These are phyloP conservation scores for Colletotrichum caudatum DNA, from an alignment of 2,329 filamentous ascomycete genomes.

Conservation along the genomic window DNA sequence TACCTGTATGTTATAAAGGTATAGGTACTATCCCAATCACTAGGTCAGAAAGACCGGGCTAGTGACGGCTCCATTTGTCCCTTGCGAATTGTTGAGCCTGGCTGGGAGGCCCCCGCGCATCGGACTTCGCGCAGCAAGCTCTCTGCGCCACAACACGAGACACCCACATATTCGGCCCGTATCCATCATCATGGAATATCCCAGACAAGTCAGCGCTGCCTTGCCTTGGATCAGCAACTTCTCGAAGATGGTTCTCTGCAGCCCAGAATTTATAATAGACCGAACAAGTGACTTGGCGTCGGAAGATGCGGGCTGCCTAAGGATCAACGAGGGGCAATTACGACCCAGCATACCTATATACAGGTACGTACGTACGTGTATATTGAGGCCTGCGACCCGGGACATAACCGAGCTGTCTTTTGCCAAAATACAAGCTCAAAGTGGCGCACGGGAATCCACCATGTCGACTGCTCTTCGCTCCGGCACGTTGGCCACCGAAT, in stretches of 20 bases:
- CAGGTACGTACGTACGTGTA: no score
- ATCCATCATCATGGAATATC: conserved; percentile 8
- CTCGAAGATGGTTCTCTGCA: neutral
- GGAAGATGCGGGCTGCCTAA: neutral
- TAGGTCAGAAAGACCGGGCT: neutral
- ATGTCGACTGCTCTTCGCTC: neutral
- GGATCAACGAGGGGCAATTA: neutral
- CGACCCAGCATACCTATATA: neutral
- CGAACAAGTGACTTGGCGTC: conserved; percentile 15
- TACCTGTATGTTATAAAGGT: no score
- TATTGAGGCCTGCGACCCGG: conserved; percentile 1
- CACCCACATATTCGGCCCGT: neutral
- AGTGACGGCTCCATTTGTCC: conserved; percentile 9
- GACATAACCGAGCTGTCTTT: neutral
- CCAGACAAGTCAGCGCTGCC: neutral
- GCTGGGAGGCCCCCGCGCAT: conserved; percentile 5
- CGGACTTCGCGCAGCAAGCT: conserved; percentile 3
- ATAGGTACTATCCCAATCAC: neutral
- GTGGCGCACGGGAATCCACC: neutral
- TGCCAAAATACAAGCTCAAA: neutral
- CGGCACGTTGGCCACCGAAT: conserved; percentile 3
- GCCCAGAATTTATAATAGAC: neutral
- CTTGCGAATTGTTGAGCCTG: neutral
- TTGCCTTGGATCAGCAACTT: conserved; percentile 7
- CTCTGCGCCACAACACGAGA: conserved; percentile 11